Conservation (phyloP, 2,329 filamentous ascomycete genomes). For the Pseudogymnoascus sp. region DNA sequence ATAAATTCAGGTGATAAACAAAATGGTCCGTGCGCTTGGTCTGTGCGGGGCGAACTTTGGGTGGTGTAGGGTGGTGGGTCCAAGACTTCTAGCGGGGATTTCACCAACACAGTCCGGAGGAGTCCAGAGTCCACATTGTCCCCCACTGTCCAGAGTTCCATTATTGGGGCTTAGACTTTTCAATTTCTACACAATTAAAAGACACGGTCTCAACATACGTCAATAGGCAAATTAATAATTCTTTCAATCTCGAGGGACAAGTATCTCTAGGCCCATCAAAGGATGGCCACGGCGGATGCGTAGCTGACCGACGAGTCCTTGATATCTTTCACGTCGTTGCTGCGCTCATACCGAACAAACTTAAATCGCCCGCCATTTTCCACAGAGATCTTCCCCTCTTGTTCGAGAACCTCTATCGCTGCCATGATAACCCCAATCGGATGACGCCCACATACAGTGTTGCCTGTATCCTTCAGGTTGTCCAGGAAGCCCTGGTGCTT, state of each 20-base stretch:
- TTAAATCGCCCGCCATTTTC: conserved; percentile 40
- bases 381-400: conserved; percentile 30
- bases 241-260: background rate
- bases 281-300: conserved; percentile 77
- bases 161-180: background rate
- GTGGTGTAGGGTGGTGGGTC: background rate
- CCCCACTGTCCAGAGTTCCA: background rate
- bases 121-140: too few relatives aligned
- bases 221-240: background rate
- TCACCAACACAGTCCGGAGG: too few relatives aligned
- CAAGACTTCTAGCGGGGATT: background rate
- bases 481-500: conserved; percentile 60
- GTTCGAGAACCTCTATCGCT: conserved; percentile 58
- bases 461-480: conserved; percentile 63
- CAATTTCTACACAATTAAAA: background rate
- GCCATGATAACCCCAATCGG: conserved; percentile 92
- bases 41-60: background rate
- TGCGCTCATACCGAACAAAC: conserved; percentile 82
- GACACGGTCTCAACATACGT: background rate
- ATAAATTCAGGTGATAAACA: conserved; percentile 9
- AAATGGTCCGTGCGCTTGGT: conserved; percentile 4
- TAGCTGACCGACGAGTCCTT: conserved; percentile 88
- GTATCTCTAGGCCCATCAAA: conserved; percentile 34
- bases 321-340: conserved; percentile 59
- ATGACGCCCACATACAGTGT: conserved; percentile 91